These are phyloP conservation scores for Leptographium radiaticola DNA, from an alignment of 2,329 filamentous ascomycete species.

Conservation along the genomic window DNA sequence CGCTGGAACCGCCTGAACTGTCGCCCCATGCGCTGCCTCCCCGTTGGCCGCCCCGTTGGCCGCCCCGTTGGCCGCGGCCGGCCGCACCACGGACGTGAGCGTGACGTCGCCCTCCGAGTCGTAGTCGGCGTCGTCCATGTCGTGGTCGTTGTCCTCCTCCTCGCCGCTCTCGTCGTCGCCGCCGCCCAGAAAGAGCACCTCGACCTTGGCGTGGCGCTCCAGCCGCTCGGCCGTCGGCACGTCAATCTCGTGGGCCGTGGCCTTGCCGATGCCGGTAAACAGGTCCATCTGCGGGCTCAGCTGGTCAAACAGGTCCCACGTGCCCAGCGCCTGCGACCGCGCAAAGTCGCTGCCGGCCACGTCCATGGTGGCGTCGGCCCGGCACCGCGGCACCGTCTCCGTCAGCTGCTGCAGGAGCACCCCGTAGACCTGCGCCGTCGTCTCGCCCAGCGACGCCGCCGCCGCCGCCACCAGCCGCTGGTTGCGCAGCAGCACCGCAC, in stretches of 20 bases:
- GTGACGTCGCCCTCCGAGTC: constrained; percentile 16
- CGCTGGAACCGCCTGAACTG: not conserved
- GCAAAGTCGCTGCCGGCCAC: constrained; percentile 23
- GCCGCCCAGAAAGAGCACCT: constrained; percentile 12
- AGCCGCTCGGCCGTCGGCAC: constrained; percentile 35
- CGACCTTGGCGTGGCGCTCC: constrained; percentile 15
- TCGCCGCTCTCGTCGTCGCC: constrained; percentile 22
- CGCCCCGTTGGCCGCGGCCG: not conserved
- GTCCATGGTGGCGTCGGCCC: constrained; percentile 39
- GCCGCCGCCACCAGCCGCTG: constrained; percentile 62
- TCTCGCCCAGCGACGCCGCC: constrained; percentile 54
- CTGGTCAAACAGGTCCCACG: constrained; percentile 41
- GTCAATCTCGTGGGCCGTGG: constrained; percentile 32
- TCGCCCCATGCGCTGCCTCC: constrained; percentile 3
- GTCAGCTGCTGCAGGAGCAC: constrained; percentile 60
- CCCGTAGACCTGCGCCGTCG: constrained; percentile 67
- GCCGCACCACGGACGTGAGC: not conserved
- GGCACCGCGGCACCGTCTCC: constrained; percentile 53
- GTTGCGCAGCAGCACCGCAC: constrained; percentile 70
- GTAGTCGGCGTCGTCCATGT: constrained; percentile 12
- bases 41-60: not conserved
- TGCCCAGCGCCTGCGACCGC: constrained; percentile 30
- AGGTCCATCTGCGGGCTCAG: constrained; percentile 40
- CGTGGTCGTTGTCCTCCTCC: constrained; percentile 20
- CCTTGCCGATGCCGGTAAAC: constrained; percentile 43